These are phyloP conservation scores for Cordyceps militaris DNA, from an alignment of 2,329 filamentous ascomycete genomes.

Conservation along the genomic window DNA sequence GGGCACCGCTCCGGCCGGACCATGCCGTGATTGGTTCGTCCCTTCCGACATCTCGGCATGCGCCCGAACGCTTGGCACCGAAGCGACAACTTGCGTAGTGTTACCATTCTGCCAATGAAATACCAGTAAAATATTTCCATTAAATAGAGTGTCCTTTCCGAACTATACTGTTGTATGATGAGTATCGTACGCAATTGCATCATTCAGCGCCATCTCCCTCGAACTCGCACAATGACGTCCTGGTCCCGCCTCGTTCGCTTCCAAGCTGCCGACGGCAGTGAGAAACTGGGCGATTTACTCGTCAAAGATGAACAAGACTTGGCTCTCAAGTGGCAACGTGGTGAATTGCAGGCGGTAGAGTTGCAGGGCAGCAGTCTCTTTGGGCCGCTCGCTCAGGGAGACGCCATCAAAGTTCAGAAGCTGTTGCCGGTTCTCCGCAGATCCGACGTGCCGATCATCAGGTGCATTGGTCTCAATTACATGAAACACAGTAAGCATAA, in stretches of 20 bases:
- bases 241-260: slow-evolving; percentile 30
- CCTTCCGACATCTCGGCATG: not conserved
- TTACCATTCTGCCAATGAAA: not conserved
- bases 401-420: slow-evolving; percentile 25
- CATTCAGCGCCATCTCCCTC: not conserved
- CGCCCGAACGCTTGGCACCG: not conserved
- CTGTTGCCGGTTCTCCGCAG: slow-evolving; percentile 24
- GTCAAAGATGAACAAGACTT: slow-evolving; percentile 23
- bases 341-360: slow-evolving; percentile 24
- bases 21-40: not conserved
- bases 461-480: slow-evolving; percentile 32
- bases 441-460: slow-evolving; percentile 28
- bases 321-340: slow-evolving; percentile 17
- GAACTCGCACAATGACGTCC: slow-evolving; percentile 18
- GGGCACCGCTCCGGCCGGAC: not conserved
- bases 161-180: not conserved
- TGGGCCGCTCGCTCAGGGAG: slow-evolving; percentile 19
- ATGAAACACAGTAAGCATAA: slow-evolving; percentile 27
- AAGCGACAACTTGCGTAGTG: not conserved
- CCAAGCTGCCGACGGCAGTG: slow-evolving; percentile 25
- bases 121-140: not conserved
- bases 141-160: not conserved
- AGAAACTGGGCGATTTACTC: slow-evolving; percentile 28
- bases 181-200: not conserved
- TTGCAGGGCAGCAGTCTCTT: slow-evolving; percentile 24